Evolutionary conservation across 1,284 basidiomycete species (phyloP).

Genomic region (Trichosporon faecale): DNA sequence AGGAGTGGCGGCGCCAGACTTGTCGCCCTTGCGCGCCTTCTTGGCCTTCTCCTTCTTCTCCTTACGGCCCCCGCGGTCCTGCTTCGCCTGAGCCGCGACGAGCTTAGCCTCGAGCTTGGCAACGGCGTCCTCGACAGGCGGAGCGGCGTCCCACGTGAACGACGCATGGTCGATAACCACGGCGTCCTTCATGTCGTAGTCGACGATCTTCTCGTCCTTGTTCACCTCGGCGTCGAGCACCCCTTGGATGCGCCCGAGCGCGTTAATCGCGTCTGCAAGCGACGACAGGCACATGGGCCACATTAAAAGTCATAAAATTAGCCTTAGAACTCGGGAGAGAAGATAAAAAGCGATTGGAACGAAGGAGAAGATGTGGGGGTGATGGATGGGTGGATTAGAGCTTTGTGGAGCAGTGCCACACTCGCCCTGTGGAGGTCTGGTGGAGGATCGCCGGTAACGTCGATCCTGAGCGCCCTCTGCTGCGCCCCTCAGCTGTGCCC

Average conservation of each 20-base stretch:
- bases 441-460: too few relatives aligned
- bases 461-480: too few relatives aligned
- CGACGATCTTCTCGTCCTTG: slow-evolving; percentile 57
- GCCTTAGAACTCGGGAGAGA: background rate
- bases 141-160: slow-evolving; percentile 77
- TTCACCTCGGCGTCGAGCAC: slow-evolving; percentile 76
- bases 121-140: slow-evolving; percentile 57
- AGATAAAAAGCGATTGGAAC: background rate
- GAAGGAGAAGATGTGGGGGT: background rate
- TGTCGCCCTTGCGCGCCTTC: slow-evolving; percentile 5
- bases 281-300: slow-evolving; percentile 70
- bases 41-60: slow-evolving; percentile 13
- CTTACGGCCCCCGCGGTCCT: slow-evolving; percentile 1
- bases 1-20: slow-evolving; percentile 4
- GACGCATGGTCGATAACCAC: slow-evolving; percentile 64
- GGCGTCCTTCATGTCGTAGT: slow-evolving; percentile 58
- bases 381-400: too few relatives aligned
- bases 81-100: slow-evolving; percentile 30
- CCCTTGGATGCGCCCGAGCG: slow-evolving; percentile 63
- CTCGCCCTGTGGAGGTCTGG: too few relatives aligned
- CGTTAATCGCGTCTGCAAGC: slow-evolving; percentile 74
- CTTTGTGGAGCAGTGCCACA: too few relatives aligned
- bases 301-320: slow-evolving; percentile 38
- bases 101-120: slow-evolving; percentile 46
- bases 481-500: too few relatives aligned